Conservation (phyloP, 257 asterid species). For the Solanum boliviense region DNA sequence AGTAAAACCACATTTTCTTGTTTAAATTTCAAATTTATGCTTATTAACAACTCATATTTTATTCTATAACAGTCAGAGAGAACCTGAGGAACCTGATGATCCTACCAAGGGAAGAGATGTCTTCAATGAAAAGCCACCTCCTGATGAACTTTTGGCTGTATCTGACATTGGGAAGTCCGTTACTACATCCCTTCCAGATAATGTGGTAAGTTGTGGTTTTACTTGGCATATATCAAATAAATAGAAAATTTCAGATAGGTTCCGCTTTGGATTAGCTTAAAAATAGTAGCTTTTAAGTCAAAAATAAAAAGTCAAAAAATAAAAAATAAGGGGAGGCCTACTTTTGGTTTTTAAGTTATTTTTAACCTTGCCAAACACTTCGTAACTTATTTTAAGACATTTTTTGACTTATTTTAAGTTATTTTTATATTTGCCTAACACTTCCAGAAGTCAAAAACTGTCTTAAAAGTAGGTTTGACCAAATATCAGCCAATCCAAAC, state of each 20-base stretch:
- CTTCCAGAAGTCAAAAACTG: neutral
- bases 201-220: slow-evolving; percentile 50
- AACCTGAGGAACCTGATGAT: slow-evolving; percentile 99
- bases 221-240: neutral
- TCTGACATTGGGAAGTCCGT: slow-evolving; percentile 85
- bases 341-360: neutral
- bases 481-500: neutral
- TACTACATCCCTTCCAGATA: slow-evolving; percentile 89
- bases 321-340: neutral
- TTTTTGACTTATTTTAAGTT: too few relatives aligned
- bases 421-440: neutral
- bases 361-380: neutral
- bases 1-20: neutral
- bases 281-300: neutral
- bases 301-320: too few relatives aligned
- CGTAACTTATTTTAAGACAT: neutral
- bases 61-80: slow-evolving; percentile 59
- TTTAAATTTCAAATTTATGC: neutral
- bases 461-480: neutral
- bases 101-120: slow-evolving; percentile 96
- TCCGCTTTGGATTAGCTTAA: neutral
- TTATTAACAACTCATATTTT: slow-evolving; percentile 1
- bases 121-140: slow-evolving; percentile 92
- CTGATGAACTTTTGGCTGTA: slow-evolving; percentile 90
- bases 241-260: neutral